Percentiles rank a stretch among this genome's conserved stretches.
phyloP scores from a whole-genome alignment of 225 moss, liverwort and hornwort species.

The Bryoerythrophyllum caledonicum region DNA sequence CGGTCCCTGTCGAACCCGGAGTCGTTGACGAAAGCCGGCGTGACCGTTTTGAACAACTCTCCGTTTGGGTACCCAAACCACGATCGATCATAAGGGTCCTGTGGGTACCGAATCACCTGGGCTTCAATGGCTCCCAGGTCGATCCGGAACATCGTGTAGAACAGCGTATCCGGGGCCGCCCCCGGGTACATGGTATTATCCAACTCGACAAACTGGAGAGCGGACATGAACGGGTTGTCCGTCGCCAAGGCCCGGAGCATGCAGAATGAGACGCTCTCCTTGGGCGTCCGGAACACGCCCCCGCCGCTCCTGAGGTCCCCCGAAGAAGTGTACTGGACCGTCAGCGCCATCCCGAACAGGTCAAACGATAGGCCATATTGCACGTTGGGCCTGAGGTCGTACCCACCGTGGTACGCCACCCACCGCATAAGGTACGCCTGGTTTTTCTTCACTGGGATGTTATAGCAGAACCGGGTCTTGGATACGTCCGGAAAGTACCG shows the following conservation, averaged over 20 bases:
- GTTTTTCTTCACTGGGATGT: constrained; percentile 8
- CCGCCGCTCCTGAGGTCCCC: too few species aligned
- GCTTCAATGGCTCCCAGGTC: not conserved
- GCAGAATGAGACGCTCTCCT: too few species aligned
- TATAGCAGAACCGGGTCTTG: constrained; percentile 15
- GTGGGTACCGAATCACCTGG: not conserved
- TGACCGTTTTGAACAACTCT: not conserved
- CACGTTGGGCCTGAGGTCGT: too few species aligned
- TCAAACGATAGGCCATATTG: too few species aligned
- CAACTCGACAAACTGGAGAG: constrained; percentile 26
- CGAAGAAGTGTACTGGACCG: too few species aligned
- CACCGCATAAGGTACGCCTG: constrained; percentile 8
- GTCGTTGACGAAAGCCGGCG: not conserved
- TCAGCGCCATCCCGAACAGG: too few species aligned
- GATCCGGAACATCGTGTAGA: not conserved
- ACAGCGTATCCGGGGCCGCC: not conserved
- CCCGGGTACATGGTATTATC: constrained; percentile 21
- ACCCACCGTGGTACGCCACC: too few species aligned
- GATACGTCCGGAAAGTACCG: constrained; percentile 26
- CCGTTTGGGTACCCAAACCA: not conserved
- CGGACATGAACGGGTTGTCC: not conserved
- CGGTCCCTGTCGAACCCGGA: constrained; percentile 22
- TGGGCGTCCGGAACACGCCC: too few species aligned
- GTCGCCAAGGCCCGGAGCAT: too few species aligned
- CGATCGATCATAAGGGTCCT: constrained; percentile 25